phyloP scores from a whole-genome alignment of 768 basidiomycete species.

The Boletus rubroflammeus region DNA sequence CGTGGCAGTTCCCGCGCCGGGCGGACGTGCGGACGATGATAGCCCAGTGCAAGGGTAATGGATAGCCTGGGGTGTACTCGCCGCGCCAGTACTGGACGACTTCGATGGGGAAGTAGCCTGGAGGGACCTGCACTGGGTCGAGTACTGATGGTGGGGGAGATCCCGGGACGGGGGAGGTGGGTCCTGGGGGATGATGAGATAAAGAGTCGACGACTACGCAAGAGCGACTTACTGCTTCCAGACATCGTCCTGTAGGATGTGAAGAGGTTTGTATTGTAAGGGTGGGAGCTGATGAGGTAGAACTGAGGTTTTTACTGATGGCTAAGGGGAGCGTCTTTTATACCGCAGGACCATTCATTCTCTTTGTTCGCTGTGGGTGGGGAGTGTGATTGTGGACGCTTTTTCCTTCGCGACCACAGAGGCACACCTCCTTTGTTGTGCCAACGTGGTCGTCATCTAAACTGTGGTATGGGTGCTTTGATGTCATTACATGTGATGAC shows the following conservation, averaged over 20 bases:
- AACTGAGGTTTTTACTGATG: not conserved
- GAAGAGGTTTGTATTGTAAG: not conserved
- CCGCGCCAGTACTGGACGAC: constrained; percentile 30
- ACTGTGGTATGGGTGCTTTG: not conserved
- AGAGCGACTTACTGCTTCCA: not conserved
- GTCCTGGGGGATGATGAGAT: not conserved
- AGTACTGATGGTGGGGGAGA: constrained; percentile 11
- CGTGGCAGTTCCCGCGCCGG: constrained; percentile 20
- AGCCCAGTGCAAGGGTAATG: constrained; percentile 25
- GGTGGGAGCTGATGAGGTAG: not conserved
- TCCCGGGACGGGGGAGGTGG: not conserved
- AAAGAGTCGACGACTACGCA: not conserved
- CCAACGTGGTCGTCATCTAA: not conserved
- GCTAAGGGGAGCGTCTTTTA: constrained; percentile 1
- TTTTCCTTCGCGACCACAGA: not conserved
- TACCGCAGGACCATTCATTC: not conserved
- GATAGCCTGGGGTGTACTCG: constrained; percentile 3
- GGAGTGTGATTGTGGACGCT: not conserved
- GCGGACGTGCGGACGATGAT: constrained; percentile 24
- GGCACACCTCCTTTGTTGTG: constrained; percentile 3
- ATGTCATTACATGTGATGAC: not conserved
- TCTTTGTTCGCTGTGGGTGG: constrained; percentile 3
- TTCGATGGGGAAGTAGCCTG: constrained; percentile 21
- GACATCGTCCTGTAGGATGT: not conserved
- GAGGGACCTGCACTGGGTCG: constrained; percentile 17